These are phyloP conservation scores for Russula virescens DNA, from an alignment of 768 basidiomycete genomes.

Conservation along the genomic window DNA sequence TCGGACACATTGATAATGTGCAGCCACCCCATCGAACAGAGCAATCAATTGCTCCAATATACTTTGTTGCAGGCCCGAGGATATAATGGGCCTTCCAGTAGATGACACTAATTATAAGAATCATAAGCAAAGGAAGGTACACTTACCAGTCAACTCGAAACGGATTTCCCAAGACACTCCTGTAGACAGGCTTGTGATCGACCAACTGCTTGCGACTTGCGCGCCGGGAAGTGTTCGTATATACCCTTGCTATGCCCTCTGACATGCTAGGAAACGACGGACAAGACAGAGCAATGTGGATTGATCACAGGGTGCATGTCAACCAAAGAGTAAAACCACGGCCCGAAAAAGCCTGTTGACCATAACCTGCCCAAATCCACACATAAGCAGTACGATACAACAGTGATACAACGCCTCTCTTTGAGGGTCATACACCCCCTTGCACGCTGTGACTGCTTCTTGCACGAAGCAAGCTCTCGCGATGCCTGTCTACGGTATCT, in stretches of 20 bases:
- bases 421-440: neutral
- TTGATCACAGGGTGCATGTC: no score
- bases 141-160: slow-evolving; percentile 61
- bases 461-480: neutral
- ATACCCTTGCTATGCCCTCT: slow-evolving; percentile 44
- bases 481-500: neutral
- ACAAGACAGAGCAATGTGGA: neutral
- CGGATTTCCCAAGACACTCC: slow-evolving; percentile 66
- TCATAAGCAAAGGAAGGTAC: slow-evolving; percentile 6
- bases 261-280: slow-evolving; percentile 35
- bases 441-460: no score
- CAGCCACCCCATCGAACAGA: slow-evolving; percentile 45
- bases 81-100: slow-evolving; percentile 52
- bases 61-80: slow-evolving; percentile 56
- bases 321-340: no score
- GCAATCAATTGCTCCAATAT: slow-evolving; percentile 48
- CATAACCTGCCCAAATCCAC: no score
- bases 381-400: neutral
- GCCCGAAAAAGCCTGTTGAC: no score
- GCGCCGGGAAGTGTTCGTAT: slow-evolving; percentile 60
- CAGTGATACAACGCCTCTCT: neutral
- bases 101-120: slow-evolving; percentile 11
- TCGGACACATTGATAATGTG: slow-evolving; percentile 33
- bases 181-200: slow-evolving; percentile 64
- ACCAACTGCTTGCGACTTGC: slow-evolving; percentile 38